Evolutionary conservation across 2,329 filamentous ascomycete genomes (phyloP).

Genomic region (Xylaria sp.): DNA sequence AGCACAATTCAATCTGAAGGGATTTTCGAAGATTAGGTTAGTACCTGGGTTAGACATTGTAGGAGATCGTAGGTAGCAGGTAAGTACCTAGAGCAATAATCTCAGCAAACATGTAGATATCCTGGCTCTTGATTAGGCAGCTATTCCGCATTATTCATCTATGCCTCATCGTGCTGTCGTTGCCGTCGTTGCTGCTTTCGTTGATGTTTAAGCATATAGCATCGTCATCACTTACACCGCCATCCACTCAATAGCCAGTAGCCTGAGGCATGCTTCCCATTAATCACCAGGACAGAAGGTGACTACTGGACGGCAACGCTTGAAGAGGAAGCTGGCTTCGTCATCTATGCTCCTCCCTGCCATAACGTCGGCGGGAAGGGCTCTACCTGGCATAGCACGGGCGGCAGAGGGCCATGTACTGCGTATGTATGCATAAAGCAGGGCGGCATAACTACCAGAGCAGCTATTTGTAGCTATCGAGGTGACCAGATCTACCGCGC

Average conservation of each 20-base stretch:
- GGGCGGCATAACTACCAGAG: background rate
- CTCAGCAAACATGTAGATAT: no score
- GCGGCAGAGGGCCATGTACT: background rate
- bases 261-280: constrained; percentile 19
- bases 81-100: background rate
- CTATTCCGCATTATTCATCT: constrained; percentile 20
- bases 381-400: background rate
- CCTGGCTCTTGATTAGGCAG: constrained; percentile 7
- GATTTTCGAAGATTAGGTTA: background rate
- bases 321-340: constrained; percentile 34
- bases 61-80: background rate
- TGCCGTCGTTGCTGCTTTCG: constrained; percentile 14
- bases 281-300: background rate
- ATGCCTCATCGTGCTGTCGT: constrained; percentile 21
- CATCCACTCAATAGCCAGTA: background rate
- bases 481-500: constrained; percentile 7
- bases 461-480: constrained; percentile 19
- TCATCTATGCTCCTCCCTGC: constrained; percentile 24
- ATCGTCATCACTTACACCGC: constrained; percentile 35
- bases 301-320: constrained; percentile 28
- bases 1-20: background rate
- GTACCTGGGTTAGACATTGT: background rate
- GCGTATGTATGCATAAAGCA: background rate
- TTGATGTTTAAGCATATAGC: background rate
- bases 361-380: background rate